These are phyloP conservation scores for Escallonia herrerae DNA, from an alignment of 129 eudicot species.

Conservation along the genomic window DNA sequence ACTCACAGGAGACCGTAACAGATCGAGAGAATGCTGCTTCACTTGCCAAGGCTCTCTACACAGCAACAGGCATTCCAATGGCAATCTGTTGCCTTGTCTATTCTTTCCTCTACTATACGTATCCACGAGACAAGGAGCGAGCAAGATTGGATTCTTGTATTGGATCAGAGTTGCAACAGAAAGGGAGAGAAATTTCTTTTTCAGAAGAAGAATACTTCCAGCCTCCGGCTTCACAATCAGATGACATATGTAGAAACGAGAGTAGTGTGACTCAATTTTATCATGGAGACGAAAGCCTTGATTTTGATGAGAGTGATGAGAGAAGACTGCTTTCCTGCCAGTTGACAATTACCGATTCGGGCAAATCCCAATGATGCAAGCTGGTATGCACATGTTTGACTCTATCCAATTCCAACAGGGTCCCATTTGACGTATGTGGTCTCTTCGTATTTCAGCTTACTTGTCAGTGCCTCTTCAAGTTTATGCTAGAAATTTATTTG, in stretches of 20 bases:
- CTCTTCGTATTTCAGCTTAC: too few species aligned
- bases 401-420: too few species aligned
- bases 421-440: too few species aligned
- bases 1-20: background rate
- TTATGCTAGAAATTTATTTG: too few species aligned
- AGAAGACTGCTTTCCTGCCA: constrained; percentile 5
- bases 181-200: background rate
- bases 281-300: constrained; percentile 14
- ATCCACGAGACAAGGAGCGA: constrained; percentile 53
- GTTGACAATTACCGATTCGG: background rate
- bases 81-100: constrained; percentile 43
- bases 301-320: constrained; percentile 32
- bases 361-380: too few species aligned
- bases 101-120: constrained; percentile 46
- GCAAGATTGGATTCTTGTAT: constrained; percentile 42
- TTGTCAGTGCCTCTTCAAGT: too few species aligned
- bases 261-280: constrained; percentile 21
- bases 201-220: too few species aligned
- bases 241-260: constrained; percentile 6
- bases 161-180: constrained; percentile 34
- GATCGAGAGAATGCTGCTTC: constrained; percentile 47
- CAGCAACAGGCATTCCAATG: constrained; percentile 43
- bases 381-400: too few species aligned
- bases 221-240: constrained; percentile 1
- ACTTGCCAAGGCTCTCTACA: constrained; percentile 46